Evolutionary conservation across 495 filamentous ascomycete genomes (phyloP).

Genomic region (Cudoniella acicularis): DNA sequence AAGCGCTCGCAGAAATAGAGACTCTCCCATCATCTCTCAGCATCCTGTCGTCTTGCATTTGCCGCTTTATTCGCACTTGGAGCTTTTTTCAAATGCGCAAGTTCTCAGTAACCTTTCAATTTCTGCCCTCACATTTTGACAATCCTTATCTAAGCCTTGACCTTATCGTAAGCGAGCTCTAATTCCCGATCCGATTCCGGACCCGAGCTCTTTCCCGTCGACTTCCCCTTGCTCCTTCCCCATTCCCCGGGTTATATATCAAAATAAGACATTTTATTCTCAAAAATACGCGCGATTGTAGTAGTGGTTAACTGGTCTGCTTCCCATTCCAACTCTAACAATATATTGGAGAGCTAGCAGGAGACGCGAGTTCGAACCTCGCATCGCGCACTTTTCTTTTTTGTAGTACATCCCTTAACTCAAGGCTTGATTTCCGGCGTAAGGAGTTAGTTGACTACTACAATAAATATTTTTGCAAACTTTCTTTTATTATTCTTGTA

Average conservation of each 20-base stretch:
- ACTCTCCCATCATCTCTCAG: slow-evolving; percentile 9
- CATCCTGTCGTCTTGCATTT: background rate
- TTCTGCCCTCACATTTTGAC: background rate
- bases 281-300: slow-evolving; percentile 10
- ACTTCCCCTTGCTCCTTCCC: background rate
- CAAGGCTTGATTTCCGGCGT: no score
- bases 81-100: background rate
- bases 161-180: background rate
- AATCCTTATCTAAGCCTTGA: no score
- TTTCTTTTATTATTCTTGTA: no score
- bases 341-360: slow-evolving; percentile 10
- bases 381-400: slow-evolving; percentile 5
- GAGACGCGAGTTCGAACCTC: slow-evolving; percentile 23
- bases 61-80: background rate
- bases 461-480: no score
- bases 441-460: no score
- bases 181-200: background rate
- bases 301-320: slow-evolving; percentile 29
- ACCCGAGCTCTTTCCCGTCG: background rate
- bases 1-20: background rate
- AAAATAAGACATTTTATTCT: background rate
- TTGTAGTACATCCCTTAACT: no score
- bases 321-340: slow-evolving; percentile 16
- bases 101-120: background rate
- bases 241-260: background rate